These are phyloP conservation scores for Mycena leptocephala DNA, from an alignment of 768 basidiomycete genomes.

Conservation along the genomic window DNA sequence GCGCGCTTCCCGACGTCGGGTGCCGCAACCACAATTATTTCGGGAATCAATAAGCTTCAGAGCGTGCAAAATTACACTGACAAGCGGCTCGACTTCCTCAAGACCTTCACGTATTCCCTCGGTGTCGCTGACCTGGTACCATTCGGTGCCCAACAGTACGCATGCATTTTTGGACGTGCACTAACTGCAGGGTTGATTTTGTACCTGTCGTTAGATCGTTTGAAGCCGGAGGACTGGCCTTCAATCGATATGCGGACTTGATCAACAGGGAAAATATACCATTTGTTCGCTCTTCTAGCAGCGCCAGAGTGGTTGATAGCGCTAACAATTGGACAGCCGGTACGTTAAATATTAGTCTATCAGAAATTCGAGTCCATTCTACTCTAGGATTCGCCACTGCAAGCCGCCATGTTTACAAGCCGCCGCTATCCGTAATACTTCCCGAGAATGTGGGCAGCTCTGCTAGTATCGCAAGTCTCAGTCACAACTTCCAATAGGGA, in stretches of 20 bases:
- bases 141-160: conserved; percentile 78
- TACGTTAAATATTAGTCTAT: conserved; percentile 34
- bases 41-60: conserved; percentile 70
- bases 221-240: conserved; percentile 57
- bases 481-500: conserved; percentile 44
- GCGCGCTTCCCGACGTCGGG: conserved; percentile 80
- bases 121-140: conserved; percentile 73
- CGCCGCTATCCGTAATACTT: conserved; percentile 70
- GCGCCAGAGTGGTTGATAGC: conserved; percentile 74
- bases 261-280: conserved; percentile 53
- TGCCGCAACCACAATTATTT: conserved; percentile 58
- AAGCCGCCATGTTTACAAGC: conserved; percentile 60
- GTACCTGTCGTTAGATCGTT: conserved; percentile 44
- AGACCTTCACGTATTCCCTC: conserved; percentile 71
- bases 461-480: neutral
- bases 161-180: neutral
- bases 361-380: neutral
- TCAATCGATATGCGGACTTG: conserved; percentile 59
- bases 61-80: conserved; percentile 62
- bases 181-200: neutral
- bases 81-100: conserved; percentile 68
- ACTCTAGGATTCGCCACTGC: conserved; percentile 72
- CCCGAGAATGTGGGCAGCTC: conserved; percentile 63
- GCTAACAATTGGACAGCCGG: conserved; percentile 83
- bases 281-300: conserved; percentile 67